Percentiles rank a stretch among this genome's conserved stretches.
Conservation (phyloP, 768 basidiomycete genomes). For the Leccinum aurantiacum region DNA sequence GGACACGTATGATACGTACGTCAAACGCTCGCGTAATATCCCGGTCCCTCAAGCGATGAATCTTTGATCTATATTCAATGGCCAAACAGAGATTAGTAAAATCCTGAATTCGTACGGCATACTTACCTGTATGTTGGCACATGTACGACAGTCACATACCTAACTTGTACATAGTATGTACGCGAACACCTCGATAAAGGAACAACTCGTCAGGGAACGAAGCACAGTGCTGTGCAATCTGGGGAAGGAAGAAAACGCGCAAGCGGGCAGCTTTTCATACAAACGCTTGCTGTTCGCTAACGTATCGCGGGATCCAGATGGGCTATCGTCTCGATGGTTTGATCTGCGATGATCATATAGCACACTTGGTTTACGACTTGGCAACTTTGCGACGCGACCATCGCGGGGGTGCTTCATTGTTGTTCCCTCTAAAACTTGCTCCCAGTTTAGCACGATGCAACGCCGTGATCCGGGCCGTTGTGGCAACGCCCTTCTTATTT, state of each 20-base stretch:
- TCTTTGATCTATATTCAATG: too few relatives aligned
- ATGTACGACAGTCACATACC: neutral
- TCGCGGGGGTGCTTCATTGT: neutral
- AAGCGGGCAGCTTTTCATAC: neutral
- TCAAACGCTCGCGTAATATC: too few relatives aligned
- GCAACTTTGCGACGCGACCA: neutral
- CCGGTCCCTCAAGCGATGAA: too few relatives aligned
- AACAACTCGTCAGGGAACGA: neutral
- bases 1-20: too few relatives aligned
- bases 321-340: constrained; percentile 12
- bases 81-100: too few relatives aligned
- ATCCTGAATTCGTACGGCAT: too few relatives aligned
- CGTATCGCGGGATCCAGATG: neutral
- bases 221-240: neutral
- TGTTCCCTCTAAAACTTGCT: neutral
- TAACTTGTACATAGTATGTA: neutral
- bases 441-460: neutral
- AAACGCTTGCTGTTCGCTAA: neutral
- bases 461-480: neutral
- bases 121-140: too few relatives aligned
- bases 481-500: neutral
- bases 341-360: constrained; percentile 21
- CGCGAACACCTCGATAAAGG: neutral
- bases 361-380: neutral
- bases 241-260: neutral